These are phyloP conservation scores for Solanum piurae DNA, from an alignment of 257 asterid species.

Conservation along the genomic window DNA sequence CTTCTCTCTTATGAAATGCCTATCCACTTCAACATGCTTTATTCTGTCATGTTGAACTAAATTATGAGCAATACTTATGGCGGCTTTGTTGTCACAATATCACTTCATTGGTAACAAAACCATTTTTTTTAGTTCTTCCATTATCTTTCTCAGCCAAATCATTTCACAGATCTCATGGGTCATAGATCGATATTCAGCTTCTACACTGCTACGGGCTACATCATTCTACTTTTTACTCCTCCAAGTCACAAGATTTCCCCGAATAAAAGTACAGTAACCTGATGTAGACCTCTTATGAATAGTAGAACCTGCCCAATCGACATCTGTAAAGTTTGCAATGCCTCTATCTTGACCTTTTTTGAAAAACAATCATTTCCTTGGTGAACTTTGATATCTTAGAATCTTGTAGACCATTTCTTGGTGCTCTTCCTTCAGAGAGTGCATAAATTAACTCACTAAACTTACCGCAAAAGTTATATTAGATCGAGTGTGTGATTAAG, in stretches of 20 bases:
- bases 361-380: not conserved
- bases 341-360: not conserved
- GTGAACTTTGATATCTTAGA: not conserved
- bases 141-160: too few relatives aligned
- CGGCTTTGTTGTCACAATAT: too few relatives aligned
- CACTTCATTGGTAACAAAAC: too few relatives aligned
- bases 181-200: too few relatives aligned
- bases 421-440: not conserved
- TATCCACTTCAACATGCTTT: too few relatives aligned
- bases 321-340: not conserved
- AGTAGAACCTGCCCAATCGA: not conserved
- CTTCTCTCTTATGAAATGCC: too few relatives aligned
- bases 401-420: not conserved
- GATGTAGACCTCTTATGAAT: not conserved
- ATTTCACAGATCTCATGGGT: too few relatives aligned
- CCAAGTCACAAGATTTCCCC: not conserved
- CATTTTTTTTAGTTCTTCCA: too few relatives aligned
- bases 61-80: too few relatives aligned
- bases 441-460: not conserved
- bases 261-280: not conserved
- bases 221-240: not conserved
- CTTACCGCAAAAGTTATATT: not conserved
- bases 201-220: not conserved
- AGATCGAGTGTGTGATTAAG: not conserved
- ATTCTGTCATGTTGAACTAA: too few relatives aligned